These are phyloP conservation scores for Candida ficus DNA, from an alignment of 805 yeast species.

Conservation along the genomic window DNA sequence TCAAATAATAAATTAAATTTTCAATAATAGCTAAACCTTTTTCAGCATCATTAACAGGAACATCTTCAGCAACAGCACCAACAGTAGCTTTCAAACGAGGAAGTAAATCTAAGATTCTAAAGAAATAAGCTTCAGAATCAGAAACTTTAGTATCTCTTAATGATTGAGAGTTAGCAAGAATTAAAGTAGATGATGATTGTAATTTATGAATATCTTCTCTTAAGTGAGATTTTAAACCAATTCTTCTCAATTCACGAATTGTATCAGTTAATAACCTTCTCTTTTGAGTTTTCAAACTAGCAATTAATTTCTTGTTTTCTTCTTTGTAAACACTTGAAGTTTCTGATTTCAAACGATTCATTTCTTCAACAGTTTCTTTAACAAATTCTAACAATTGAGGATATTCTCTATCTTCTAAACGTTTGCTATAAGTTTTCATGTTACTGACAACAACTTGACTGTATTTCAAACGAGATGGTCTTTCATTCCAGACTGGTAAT, in stretches of 20 bases:
- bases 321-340: constrained; percentile 72
- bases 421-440: constrained; percentile 44
- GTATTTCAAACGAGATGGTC: constrained; percentile 55
- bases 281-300: constrained; percentile 78
- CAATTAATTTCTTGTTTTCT: constrained; percentile 65
- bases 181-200: constrained; percentile 57
- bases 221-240: constrained; percentile 68
- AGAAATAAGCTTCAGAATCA: constrained; percentile 52
- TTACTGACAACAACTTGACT: constrained; percentile 45
- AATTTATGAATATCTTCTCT: constrained; percentile 60
- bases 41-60: constrained; percentile 68
- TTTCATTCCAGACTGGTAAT: constrained; percentile 44
- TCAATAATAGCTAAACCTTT: constrained; percentile 76
- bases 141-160: constrained; percentile 35
- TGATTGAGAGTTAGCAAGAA: constrained; percentile 51
- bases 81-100: constrained; percentile 73
- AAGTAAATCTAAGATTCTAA: constrained; percentile 67
- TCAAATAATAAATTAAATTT: constrained; percentile 55
- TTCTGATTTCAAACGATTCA: constrained; percentile 60
- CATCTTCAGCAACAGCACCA: constrained; percentile 58
- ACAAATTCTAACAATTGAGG: constrained; percentile 55
- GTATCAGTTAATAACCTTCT: constrained; percentile 71
- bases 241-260: constrained; percentile 62
- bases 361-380: constrained; percentile 45
- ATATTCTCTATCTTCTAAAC: constrained; percentile 27